These are phyloP conservation scores for Malassezia dermatis DNA, from an alignment of 1,284 basidiomycete species.

Conservation along the genomic window DNA sequence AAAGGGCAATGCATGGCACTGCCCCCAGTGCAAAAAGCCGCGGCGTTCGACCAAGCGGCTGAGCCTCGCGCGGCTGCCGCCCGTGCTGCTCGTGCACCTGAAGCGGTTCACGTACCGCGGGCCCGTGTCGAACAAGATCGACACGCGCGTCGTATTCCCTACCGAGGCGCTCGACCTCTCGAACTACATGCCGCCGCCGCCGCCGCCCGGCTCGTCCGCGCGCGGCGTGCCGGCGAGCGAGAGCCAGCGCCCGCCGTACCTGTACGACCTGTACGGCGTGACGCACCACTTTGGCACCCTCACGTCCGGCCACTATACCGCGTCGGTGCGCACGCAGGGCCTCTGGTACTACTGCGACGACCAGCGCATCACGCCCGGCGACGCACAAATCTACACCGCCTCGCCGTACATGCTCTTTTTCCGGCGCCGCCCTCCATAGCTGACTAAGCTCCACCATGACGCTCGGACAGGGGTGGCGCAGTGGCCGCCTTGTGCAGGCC, in stretches of 20 bases:
- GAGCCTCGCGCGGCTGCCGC: constrained; percentile 79
- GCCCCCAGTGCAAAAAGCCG: constrained; percentile 73
- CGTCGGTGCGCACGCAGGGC: constrained; percentile 32
- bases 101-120: constrained; percentile 90
- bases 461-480: not conserved
- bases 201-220: constrained; percentile 25
- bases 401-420: constrained; percentile 43
- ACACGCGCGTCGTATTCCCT: constrained; percentile 57
- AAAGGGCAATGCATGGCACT: constrained; percentile 85
- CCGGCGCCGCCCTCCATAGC: constrained; percentile 20
- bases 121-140: constrained; percentile 77
- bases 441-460: constrained; percentile 1
- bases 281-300: constrained; percentile 48
- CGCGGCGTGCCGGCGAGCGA: constrained; percentile 21
- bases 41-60: constrained; percentile 73
- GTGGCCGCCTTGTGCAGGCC: not conserved
- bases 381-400: constrained; percentile 32
- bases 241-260: constrained; percentile 40
- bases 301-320: constrained; percentile 46
- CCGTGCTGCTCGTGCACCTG: constrained; percentile 82
- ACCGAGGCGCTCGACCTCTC: constrained; percentile 68
- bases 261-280: constrained; percentile 50
- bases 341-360: constrained; percentile 46
- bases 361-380: constrained; percentile 23
- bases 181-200: constrained; percentile 67